These are phyloP conservation scores for Lonicera japonica DNA, from an alignment of 129 eudicot species.

Conservation along the genomic window DNA sequence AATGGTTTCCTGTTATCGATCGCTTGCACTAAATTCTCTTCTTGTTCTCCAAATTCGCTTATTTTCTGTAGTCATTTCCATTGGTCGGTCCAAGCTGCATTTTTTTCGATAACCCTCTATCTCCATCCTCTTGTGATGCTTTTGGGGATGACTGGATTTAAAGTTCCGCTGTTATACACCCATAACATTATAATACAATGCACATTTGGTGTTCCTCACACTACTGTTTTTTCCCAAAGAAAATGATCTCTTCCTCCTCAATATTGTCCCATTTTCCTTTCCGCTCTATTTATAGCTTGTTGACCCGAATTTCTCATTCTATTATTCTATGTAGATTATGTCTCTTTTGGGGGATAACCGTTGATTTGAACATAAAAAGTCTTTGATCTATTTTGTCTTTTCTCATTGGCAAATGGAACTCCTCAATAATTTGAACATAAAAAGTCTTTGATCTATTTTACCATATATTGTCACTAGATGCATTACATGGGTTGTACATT, in stretches of 20 bases:
- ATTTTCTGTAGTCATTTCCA: background rate
- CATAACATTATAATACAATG: too few relatives aligned
- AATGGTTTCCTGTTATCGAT: too few relatives aligned
- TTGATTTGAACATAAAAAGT: constrained; percentile 47
- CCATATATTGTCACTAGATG: too few relatives aligned
- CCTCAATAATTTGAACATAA: too few relatives aligned
- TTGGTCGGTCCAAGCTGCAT: constrained; percentile 29
- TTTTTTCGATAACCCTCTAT: background rate
- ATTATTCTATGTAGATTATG: background rate
- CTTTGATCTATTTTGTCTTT: constrained; percentile 44
- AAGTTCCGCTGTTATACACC: background rate
- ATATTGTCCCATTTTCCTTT: constrained; percentile 18
- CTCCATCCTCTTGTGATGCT: constrained; percentile 16
- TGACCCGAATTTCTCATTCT: background rate
- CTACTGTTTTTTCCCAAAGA: constrained; percentile 15
- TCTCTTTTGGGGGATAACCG: constrained; percentile 1
- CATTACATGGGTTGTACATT: too few relatives aligned
- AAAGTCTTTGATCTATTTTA: too few relatives aligned
- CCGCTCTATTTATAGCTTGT: constrained; percentile 7
- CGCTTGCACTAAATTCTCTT: background rate
- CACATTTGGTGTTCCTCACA: constrained; percentile 12
- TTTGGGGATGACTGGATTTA: constrained; percentile 6
- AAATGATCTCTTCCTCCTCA: constrained; percentile 30
- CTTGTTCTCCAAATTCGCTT: constrained; percentile 20
- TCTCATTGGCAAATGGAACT: constrained; percentile 35